Evolutionary conservation across 2,329 filamentous ascomycete genomes (phyloP).

Genomic region (Calonectria henricotiae): DNA sequence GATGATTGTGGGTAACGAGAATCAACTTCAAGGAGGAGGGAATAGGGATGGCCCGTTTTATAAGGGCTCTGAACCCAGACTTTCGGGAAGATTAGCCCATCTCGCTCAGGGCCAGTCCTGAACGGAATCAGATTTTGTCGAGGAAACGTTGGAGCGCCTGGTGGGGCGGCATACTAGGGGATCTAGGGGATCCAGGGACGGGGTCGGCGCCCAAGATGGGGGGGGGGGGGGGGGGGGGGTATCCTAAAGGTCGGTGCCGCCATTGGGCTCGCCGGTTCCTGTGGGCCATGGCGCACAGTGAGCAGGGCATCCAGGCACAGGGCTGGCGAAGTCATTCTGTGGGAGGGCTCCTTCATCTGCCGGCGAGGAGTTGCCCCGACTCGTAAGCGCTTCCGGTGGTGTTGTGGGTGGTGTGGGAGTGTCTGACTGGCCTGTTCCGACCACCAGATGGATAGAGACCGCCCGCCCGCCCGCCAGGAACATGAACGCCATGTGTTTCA

Average conservation of each 20-base stretch:
- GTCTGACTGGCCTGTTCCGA: constrained; percentile 43
- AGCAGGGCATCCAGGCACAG: constrained; percentile 35
- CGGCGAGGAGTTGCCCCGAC: constrained; percentile 20
- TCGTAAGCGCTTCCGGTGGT: constrained; percentile 35
- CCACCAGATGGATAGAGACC: background rate
- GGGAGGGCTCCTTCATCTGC: constrained; percentile 25
- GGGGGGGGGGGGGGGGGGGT: constrained; percentile 3
- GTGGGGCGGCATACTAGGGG: constrained; percentile 44
- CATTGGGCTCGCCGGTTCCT: constrained; percentile 41
- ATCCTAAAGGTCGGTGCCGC: constrained; percentile 32
- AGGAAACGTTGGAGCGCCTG: constrained; percentile 46
- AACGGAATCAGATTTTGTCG: constrained; percentile 50
- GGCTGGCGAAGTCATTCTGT: constrained; percentile 31
- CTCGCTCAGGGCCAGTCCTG: constrained; percentile 33
- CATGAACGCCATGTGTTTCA: constrained; percentile 49
- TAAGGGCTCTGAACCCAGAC: constrained; percentile 47
- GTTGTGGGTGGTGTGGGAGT: constrained; percentile 42
- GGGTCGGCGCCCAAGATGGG: constrained; percentile 29
- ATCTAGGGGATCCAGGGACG: constrained; percentile 39
- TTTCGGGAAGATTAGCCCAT: constrained; percentile 37
- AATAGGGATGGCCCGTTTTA: constrained; percentile 52
- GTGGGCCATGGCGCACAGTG: constrained; percentile 36
- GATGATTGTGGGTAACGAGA: constrained; percentile 45
- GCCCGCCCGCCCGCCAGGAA: constrained; percentile 21
- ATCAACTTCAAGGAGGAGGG: constrained; percentile 39